Conservation (phyloP, 495 filamentous ascomycete species). For the Halenospora varia region DNA sequence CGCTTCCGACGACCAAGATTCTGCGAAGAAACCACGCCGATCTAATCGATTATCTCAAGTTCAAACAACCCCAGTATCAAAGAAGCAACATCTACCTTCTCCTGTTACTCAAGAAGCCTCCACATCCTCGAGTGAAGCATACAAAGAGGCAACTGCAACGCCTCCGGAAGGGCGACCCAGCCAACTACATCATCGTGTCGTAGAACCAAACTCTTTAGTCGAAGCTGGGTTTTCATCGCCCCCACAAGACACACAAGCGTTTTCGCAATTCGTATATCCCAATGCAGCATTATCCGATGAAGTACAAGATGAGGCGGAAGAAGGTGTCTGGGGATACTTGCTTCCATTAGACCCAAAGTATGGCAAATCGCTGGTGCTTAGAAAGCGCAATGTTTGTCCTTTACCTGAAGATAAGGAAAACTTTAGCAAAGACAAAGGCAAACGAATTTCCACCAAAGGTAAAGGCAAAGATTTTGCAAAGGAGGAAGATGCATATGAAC, state of each 20-base stretch:
- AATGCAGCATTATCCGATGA: conserved; percentile 72
- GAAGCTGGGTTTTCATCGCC: conserved; percentile 42
- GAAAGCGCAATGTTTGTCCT: conserved; percentile 62
- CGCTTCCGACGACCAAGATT: conserved; percentile 37
- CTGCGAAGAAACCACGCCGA: conserved; percentile 63
- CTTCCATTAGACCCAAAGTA: conserved; percentile 72
- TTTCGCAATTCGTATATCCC: conserved; percentile 76
- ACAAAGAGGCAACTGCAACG: conserved; percentile 69
- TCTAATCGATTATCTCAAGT: conserved; percentile 51
- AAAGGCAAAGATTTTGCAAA: conserved; percentile 38
- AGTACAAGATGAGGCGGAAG: conserved; percentile 72
- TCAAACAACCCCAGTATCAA: conserved; percentile 56
- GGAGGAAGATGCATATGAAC: conserved; percentile 56
- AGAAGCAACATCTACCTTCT: conserved; percentile 72
- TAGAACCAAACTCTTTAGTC: conserved; percentile 25
- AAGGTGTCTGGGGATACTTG: conserved; percentile 95
- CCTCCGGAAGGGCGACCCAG: conserved; percentile 60
- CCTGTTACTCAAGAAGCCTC: conserved; percentile 66
- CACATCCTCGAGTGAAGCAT: conserved; percentile 47
- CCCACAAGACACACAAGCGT: conserved; percentile 57
- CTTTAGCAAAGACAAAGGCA: conserved; percentile 16
- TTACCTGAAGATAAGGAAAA: conserved; percentile 35
- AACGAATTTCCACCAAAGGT: conserved; percentile 31
- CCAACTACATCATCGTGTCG: conserved; percentile 47
- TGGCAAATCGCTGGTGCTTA: conserved; percentile 66